Base-by-base conservation (phyloP, 2,329 filamentous ascomycete genomes). In the Aureobasidium uvarum region DNA sequence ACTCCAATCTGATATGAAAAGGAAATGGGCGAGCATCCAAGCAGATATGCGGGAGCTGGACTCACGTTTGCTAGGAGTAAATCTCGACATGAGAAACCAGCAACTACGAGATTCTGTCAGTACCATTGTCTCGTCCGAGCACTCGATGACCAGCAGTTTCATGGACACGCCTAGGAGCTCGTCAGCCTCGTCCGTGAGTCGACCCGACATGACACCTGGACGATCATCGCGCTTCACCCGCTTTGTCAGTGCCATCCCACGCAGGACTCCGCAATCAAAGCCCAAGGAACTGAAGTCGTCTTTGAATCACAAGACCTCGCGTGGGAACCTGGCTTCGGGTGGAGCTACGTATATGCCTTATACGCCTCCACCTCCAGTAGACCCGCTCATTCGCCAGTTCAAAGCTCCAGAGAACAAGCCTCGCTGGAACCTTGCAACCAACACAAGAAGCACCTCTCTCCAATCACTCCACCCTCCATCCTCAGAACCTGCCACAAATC, bases 41-140 rank as follows among this genome's bases (percentile, higher is more conserved):
- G 83, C 84, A 16, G 86, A 90, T 68, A 94, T 95, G 80, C 84
- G 81, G 66, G 89, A 93, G 5, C 87, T 95, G 79, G 91, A 96
- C 74, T 74, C 82, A 7, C 79, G 85, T 18, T 75, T 98, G 38
- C 91, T 95, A 66, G 91, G 96, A 62, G 80, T 93, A 2, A 79
- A 79, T 51, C 76, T 81, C 48, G 77, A 74, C 58, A 79, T 66
- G 84, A 68, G 83, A 69, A 87, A 85, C 62, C 90, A 92, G 73
- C 90, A 94, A 71, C 82, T 97, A 56, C 86, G 94, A 54, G 94
- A 98, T 75, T 97, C 94, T 0, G 89, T 98, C 65, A 97, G 93
- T 0, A 97, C 91, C 70, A 91, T 97, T 76, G 81, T 96, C 3
- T 96, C 91, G 1, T 90, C 90, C 70, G 92, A 96, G 73, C 84